Conservation (phyloP, 1,284 basidiomycete species). For the Cryptococcus sp. region DNA sequence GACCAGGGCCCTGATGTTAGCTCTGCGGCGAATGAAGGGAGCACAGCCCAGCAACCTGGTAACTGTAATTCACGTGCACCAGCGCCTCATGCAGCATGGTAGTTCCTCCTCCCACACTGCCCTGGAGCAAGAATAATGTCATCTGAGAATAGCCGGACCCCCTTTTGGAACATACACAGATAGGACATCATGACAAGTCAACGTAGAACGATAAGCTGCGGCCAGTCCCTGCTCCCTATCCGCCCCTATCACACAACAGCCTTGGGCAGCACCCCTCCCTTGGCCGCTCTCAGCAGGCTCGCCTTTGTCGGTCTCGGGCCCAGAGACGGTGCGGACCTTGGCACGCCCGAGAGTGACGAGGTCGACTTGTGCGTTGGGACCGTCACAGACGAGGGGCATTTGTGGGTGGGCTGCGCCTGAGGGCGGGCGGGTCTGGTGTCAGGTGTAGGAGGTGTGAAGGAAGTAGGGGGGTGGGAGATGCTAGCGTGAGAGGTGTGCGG, state of each 20-base stretch:
- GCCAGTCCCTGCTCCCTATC: not conserved
- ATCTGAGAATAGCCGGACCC: not conserved
- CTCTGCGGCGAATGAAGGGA: no score
- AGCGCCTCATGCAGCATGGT: no score
- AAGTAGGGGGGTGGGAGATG: not conserved
- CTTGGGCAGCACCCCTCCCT: slow-evolving; percentile 20
- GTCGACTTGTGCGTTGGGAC: not conserved
- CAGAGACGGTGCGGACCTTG: not conserved
- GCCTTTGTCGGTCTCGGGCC: slow-evolving; percentile 25
- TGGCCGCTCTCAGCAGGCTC: slow-evolving; percentile 24
- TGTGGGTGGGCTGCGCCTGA: not conserved
- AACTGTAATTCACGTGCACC: no score
- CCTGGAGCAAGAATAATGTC: not conserved
- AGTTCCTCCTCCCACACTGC: no score
- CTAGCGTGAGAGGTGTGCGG: slow-evolving; percentile 10
- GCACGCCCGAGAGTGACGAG: not conserved
- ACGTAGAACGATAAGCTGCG: not conserved
- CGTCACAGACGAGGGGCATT: slow-evolving; percentile 1
- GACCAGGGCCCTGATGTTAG: no score
- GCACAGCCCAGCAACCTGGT: no score
- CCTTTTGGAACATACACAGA: not conserved
- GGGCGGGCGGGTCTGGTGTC: not conserved
- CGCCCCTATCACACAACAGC: not conserved
- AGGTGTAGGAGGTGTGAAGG: not conserved
- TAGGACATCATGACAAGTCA: not conserved